Evolutionary conservation across 257 asterid species (phyloP).

Genomic region (Solanum microdontum): DNA sequence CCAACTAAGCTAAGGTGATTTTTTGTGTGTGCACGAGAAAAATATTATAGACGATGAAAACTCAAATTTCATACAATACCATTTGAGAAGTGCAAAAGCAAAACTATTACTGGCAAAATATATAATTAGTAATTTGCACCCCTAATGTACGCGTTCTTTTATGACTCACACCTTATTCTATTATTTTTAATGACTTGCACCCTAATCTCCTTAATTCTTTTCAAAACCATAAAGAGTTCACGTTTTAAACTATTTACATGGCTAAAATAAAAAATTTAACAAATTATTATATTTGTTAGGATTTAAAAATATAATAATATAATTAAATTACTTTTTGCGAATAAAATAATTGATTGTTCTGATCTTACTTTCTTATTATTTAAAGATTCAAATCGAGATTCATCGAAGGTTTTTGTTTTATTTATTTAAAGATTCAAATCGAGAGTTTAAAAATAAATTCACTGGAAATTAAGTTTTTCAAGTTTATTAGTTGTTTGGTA

Average conservation of each 20-base stretch:
- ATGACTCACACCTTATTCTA: no score
- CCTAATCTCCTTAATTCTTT: background rate
- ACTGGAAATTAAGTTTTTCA: background rate
- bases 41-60: no score
- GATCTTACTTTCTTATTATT: no score
- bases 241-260: background rate
- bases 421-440: background rate
- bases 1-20: background rate
- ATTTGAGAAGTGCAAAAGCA: no score
- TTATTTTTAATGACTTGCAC: background rate
- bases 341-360: no score
- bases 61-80: no score
- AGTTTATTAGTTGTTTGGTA: background rate
- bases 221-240: background rate
- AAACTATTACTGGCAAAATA: no score
- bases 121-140: background rate
- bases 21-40: no score
- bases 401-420: no score
- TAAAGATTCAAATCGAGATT: background rate
- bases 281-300: background rate
- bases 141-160: background rate
- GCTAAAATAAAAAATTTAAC: background rate
- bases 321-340: no score
- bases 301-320: no score
- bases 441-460: background rate